phyloP scores from a whole-genome alignment of 768 basidiomycete genomes.

The Boletus subparvulus region DNA sequence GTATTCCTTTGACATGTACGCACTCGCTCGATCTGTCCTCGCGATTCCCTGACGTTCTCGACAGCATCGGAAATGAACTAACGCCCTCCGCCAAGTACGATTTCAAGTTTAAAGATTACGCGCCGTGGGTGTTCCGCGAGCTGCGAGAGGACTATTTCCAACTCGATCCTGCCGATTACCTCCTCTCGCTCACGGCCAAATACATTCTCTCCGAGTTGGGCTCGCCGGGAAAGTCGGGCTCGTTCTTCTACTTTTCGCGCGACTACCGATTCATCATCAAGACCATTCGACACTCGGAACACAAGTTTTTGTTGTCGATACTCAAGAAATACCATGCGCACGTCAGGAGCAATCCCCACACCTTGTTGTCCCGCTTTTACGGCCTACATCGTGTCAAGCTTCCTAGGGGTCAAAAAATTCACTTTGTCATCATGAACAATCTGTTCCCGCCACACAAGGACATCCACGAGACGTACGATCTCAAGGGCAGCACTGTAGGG shows the following conservation, averaged over 20 bases:
- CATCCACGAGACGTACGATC: conserved; percentile 95
- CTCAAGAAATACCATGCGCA: conserved; percentile 83
- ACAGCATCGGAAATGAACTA: conserved; percentile 92
- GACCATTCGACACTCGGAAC: conserved; percentile 92
- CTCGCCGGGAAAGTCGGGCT: conserved; percentile 96
- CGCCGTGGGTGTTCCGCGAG: conserved; percentile 96
- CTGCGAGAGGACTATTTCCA: conserved; percentile 93
- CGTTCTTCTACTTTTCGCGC: conserved; percentile 98
- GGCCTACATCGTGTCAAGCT: conserved; percentile 97
- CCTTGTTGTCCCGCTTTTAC: conserved; percentile 91
- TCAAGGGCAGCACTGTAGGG: conserved; percentile 93
- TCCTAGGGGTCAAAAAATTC: conserved; percentile 90
- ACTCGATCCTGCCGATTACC: conserved; percentile 95
- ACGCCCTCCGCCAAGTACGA: conserved; percentile 98
- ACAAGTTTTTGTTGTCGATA: conserved; percentile 87
- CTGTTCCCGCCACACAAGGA: conserved; percentile 97
- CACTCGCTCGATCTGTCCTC: conserved; percentile 1
- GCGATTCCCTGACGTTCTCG: conserved; percentile 4
- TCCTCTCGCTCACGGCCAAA: conserved; percentile 93
- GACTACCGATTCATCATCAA: conserved; percentile 99
- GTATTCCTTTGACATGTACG: conserved; percentile 95
- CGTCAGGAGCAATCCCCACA: conserved; percentile 88
- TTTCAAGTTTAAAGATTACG: conserved; percentile 99
- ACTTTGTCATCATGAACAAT: conserved; percentile 99
- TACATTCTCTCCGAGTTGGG: conserved; percentile 98